Base-by-base conservation (phyloP, 2,329 filamentous ascomycete genomes). In the Apiospora koreana region DNA sequence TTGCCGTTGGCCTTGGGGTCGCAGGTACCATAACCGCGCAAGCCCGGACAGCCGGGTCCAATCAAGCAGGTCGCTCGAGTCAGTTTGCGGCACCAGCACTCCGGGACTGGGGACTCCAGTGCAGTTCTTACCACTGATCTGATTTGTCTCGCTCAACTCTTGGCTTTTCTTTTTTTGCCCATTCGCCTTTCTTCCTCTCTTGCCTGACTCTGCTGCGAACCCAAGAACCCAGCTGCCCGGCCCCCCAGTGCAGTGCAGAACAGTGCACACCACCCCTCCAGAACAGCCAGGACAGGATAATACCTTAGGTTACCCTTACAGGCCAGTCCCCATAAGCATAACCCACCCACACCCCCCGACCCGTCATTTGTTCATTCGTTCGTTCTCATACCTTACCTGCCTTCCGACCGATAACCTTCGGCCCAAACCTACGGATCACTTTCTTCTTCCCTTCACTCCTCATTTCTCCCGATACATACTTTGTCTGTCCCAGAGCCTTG, bases 21-120 rank as follows among this genome's bases (percentile, higher is more conserved):
- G 31, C 54, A 62, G 54, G 54, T 62, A 62, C 54, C 54, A 62
- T 62, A 62, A 62, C 54, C 54, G 54, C 54, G 54, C 54, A 62
- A 62, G 54, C 31, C 54, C 54, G 64, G 42, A 45, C 42, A 43
- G 64, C 64, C 42, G 64, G 64, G 64, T 45, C 64, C 64, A 66
- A 66, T 66, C 38, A 66, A 66, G 64, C 64, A 45, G n/a, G 54
- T 62, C 64, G 64, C 64, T 66, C 64, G 64, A 66, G 64, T 66
- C 64, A 66, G 38, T 45, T 66, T 42, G 64, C 64, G 64, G 42
- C 41, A 66, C 64, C 64, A 66, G 64, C 64, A 66, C 64, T 66
- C 38, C 64, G 64, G 64, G 64, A 42, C 42, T 66, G 64, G 38
- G 38, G 38, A 66, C 38, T 45, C 64, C 64, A 62, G 54, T 12